Evolutionary conservation across 2,329 filamentous ascomycete genomes (phyloP), one percentile per base, ranked within the genome.

Genomic region (Anthostomella pinea): DNA sequence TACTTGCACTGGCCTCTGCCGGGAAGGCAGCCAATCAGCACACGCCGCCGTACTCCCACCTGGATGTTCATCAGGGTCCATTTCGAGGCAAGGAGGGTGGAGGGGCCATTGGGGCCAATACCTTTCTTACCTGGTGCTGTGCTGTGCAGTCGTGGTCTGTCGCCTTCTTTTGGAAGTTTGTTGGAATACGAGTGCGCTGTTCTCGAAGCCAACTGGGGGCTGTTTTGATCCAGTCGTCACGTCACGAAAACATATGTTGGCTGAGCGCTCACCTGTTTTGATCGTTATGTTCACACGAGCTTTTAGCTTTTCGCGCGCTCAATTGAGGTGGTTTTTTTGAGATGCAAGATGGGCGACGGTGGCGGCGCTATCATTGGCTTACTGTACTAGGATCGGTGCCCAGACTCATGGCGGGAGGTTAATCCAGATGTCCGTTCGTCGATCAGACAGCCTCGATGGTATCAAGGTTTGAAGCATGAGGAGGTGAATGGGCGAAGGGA

Each of bases 71-170:
- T 52, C 49, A 55, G 53, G 53, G 52, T 53, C 46, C 35, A 42
- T 46, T 45, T 51, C 46, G 49, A 54, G 45, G 53, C 49, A 55
- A 52, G 51, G 52, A 51, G 49, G 38, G 35, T 42, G n/a, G n/a
- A n/a, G n/a, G n/a, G n/a, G n/a, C n/a, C 38, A 40, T 49, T 48
- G 41, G 36, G 35, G 37, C 45, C 42, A 39, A 35, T 30, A 39
- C 37, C 40, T 35, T 32, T 19, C 42, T 43, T 45, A 39, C 34
- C 43, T 49, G 46, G 42, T 35, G 31, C 21, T 40, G 24, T 38
- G 34, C 38, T 30, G 33, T 34, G 35, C 38, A 30, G 27, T 35
- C 32, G 38, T 27, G 18, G 19, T 16, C 20, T 40, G 35, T 32
- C 36, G 33, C n/a, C n/a, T n/a, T n/a, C n/a, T n/a, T n/a, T n/a